These are phyloP conservation scores for Chrysanthemum seticuspe DNA, from an alignment of 129 eudicot genomes.

Conservation along the genomic window DNA sequence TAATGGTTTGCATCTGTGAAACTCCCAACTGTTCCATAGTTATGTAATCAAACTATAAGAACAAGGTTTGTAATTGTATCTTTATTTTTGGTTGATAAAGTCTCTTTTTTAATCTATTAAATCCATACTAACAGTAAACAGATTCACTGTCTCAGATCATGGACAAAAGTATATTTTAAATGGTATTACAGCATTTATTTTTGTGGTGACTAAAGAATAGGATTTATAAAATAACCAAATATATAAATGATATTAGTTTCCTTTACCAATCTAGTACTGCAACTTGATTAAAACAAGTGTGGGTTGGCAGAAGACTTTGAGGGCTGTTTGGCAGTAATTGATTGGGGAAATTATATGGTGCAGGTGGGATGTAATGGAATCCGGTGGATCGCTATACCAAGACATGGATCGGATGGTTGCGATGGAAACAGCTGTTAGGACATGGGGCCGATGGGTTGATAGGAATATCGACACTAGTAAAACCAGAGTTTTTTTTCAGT, in stretches of 20 bases:
- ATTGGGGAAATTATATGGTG: conserved; percentile 19
- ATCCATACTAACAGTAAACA: no score
- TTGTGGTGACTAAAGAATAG: not conserved
- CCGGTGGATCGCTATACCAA: conserved; percentile 59
- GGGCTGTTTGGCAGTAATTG: not conserved
- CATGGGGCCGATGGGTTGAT: conserved; percentile 94
- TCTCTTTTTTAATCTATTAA: no score
- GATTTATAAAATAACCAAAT: not conserved
- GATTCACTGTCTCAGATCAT: no score
- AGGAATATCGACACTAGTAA: conserved; percentile 53
- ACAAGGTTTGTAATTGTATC: no score
- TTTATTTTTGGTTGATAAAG: no score
- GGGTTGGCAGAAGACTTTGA: conserved; percentile 3
- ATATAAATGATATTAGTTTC: not conserved
- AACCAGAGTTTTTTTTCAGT: conserved; percentile 75
- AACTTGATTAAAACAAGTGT: conserved; percentile 1
- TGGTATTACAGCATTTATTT: not conserved
- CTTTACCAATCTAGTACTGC: not conserved
- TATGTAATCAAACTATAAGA: no score
- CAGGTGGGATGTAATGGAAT: conserved; percentile 89
- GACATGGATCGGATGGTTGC: conserved; percentile 86
- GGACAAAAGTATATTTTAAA: no score
- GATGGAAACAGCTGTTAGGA: conserved; percentile 63
- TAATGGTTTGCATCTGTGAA: no score
- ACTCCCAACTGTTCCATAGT: no score